Percentiles rank a stretch among this genome's conserved stretches.
Conservation (phyloP, 148 eudicot species). For the Vaccinium myrtillus region DNA sequence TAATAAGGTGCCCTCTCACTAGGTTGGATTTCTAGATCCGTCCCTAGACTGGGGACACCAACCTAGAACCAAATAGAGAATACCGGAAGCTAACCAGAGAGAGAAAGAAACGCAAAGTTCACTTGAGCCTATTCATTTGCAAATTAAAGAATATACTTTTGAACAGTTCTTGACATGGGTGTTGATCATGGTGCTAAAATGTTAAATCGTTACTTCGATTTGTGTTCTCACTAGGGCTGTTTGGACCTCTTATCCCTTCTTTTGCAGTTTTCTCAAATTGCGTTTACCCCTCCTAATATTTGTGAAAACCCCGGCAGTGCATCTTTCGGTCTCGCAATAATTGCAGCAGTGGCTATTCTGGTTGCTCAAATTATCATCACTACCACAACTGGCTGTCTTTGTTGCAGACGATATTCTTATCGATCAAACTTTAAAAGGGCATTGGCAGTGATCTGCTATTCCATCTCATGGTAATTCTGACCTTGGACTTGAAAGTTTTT, state of each 20-base stretch:
- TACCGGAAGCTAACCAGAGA: not conserved
- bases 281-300: slow-evolving; percentile 33
- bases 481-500: not conserved
- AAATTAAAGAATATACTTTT: no score
- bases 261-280: slow-evolving; percentile 57
- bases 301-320: slow-evolving; percentile 80
- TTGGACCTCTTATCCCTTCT: not conserved
- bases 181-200: no score
- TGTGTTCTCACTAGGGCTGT: no score
- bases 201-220: no score
- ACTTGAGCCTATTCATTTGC: no score
- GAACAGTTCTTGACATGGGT: no score
- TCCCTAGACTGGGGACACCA: not conserved
- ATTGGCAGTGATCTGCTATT: slow-evolving; percentile 59
- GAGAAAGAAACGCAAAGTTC: no score
- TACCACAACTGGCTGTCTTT: slow-evolving; percentile 66
- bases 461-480: slow-evolving; percentile 72
- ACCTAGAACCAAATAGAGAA: not conserved
- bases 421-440: slow-evolving; percentile 49
- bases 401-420: slow-evolving; percentile 57
- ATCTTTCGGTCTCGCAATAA: slow-evolving; percentile 65
- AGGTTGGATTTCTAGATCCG: no score
- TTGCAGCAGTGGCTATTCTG: slow-evolving; percentile 65
- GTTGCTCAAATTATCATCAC: slow-evolving; percentile 62
- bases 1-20: no score